Conservation (phyloP, 768 basidiomycete genomes). For the Collybia sp. region DNA sequence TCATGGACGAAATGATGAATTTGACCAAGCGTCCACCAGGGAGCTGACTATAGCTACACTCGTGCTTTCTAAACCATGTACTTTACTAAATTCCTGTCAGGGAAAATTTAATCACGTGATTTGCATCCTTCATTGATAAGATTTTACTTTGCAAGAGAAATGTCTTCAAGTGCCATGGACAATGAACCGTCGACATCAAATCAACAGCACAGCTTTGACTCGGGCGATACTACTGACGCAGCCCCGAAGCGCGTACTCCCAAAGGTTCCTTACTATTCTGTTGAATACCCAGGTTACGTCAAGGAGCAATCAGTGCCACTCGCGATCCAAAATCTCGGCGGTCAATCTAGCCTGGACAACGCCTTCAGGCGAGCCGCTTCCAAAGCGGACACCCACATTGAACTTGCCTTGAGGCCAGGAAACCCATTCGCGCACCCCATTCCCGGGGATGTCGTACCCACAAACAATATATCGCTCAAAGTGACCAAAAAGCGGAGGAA, state of each 20-base stretch:
- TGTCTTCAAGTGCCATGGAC: too few species aligned
- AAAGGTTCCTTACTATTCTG: conserved; percentile 61
- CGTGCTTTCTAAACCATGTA: not conserved
- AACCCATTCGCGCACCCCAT: conserved; percentile 83
- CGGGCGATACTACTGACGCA: conserved; percentile 1
- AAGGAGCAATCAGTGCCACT: conserved; percentile 50
- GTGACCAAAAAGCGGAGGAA: conserved; percentile 72
- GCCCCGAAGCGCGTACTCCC: conserved; percentile 44
- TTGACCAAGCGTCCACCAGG: conserved; percentile 5
- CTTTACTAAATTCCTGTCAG: not conserved
- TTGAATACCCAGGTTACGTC: conserved; percentile 92
- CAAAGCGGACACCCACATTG: conserved; percentile 63
- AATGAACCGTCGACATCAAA: conserved; percentile 6
- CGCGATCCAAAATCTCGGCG: conserved; percentile 65
- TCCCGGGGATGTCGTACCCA: conserved; percentile 70
- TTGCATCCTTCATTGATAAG: not conserved
- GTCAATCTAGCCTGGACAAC: conserved; percentile 63
- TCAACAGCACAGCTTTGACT: not conserved
- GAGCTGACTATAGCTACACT: conserved; percentile 12
- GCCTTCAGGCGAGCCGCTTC: conserved; percentile 70
- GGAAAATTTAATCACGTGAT: not conserved
- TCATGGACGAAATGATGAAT: conserved; percentile 37
- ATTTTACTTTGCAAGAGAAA: too few species aligned
- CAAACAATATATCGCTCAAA: conserved; percentile 81
- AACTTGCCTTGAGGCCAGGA: conserved; percentile 69